Evolutionary conservation across 2,329 filamentous ascomycete species (phyloP).

Genomic region (Fusarium stilboides): DNA sequence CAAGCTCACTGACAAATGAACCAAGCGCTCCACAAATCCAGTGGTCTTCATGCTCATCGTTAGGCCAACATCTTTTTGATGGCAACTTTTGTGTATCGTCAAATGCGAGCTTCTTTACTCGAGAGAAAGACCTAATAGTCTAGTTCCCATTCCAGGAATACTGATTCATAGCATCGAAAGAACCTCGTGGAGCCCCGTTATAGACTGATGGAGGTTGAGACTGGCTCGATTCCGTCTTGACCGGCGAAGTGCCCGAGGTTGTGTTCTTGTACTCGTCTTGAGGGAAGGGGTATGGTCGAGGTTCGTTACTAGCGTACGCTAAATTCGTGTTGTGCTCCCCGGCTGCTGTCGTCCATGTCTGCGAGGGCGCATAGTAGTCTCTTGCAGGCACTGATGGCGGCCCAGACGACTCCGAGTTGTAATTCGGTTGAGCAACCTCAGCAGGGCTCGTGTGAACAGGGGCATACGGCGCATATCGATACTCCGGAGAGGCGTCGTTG

Average conservation of each 20-base stretch:
- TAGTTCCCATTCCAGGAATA: constrained; percentile 72
- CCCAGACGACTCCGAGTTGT: constrained; percentile 52
- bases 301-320: constrained; percentile 63
- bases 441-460: constrained; percentile 50
- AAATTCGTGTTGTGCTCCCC: constrained; percentile 62
- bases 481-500: constrained; percentile 67
- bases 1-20: constrained; percentile 48
- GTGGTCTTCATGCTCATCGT: constrained; percentile 45
- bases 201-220: constrained; percentile 60
- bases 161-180: constrained; percentile 67
- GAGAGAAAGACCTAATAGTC: constrained; percentile 21
- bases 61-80: constrained; percentile 38
- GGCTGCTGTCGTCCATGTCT: constrained; percentile 67
- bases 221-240: constrained; percentile 57
- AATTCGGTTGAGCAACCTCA: constrained; percentile 53
- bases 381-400: constrained; percentile 54
- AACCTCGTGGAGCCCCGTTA: constrained; percentile 57
- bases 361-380: constrained; percentile 69
- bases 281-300: constrained; percentile 65
- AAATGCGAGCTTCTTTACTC: constrained; percentile 36
- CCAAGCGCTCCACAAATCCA: constrained; percentile 40
- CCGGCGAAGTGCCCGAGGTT: constrained; percentile 47
- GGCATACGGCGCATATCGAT: constrained; percentile 67
- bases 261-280: constrained; percentile 63
- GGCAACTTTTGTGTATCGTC: constrained; percentile 44